Base-by-base conservation (phyloP, 768 basidiomycete genomes). In the Pleurotus tuber-regium region DNA sequence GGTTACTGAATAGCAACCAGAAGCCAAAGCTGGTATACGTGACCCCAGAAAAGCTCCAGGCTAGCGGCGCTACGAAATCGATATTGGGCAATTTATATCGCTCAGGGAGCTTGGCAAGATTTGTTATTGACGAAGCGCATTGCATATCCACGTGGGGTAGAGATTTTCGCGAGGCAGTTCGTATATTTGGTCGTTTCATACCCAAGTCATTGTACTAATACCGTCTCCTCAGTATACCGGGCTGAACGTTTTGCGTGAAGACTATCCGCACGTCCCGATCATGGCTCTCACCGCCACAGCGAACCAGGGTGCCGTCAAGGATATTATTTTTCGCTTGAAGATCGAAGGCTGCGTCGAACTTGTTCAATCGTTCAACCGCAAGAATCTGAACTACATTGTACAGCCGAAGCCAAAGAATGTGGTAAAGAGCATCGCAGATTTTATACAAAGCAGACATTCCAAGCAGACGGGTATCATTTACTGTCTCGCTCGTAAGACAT, bases 261-360 rank as follows among this genome's bases (percentile, higher is more conserved):
- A 81, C 12, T 98, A 82, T 70, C 89, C 91, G 0, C 66, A 77
- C 5, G 77, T 93, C 0, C 96, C 97, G 0, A 88, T 98, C 60
- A 97, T 98, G 83, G 97, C 97, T 0, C 76, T 98, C 40, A 99
- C 97, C 0, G 97, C 94, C 5, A 99, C 96, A 1, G 97, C 96
- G 3, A 92, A 91, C 61, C 72, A 77, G 33, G 76, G 83, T 48
- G 87, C 87, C 0, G 78, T 88, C 39, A 75, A 81, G 18, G 94
- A 98, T 66, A 90, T 99, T 61, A 79, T 86, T 48, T 64, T 72
- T 14, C 82, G 81, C 10, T 81, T 98, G 7, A 70, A 78, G 21
- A 78, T 98, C 52, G 63, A 61, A 18, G 65, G 76, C 52, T 80
- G 83, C 48, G 75, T 77, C 8, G 74, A 79, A 19, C 78, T 96